Evolutionary conservation across 176 grass and related monocot species (phyloP), one percentile per base, ranked within the genome.

Genomic region (Oryza longistaminata): DNA sequence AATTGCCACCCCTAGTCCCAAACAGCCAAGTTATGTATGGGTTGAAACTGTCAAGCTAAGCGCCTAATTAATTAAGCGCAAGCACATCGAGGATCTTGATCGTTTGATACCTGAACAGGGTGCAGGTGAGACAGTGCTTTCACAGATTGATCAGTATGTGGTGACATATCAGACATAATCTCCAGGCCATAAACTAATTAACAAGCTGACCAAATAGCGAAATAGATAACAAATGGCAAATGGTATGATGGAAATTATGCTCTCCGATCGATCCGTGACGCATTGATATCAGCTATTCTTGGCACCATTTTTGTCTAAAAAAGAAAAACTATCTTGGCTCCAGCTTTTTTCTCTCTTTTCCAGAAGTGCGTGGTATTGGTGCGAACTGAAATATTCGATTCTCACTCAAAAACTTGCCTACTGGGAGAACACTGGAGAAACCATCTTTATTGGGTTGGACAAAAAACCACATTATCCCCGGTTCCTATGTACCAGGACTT

Each of bases 111-210:
- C 15, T 7, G 52, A 55, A 55, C 17, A 21, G 2, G 9, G 21
- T 81, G 22, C 13, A 14, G 49, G 22, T 71, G 55, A 29, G 68
- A 71, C 11, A 11, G 61, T 46, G 39, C 76, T 79, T 79, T 79
- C 76, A 46, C 40, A 7, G 27, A 40, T 33, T 58, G 49, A 58
- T 27, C 49, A 71, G 50, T 53, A 1, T 53, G 5, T 53, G 50
- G 16, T 53, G 50, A 53, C 50, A 17, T 53, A 53, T 53, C 50
- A 40, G 39, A 40, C 39, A 40, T 53, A 53, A 17, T 55, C 52
- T 55, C 52, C 16, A 55, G 17, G 52, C 16, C 52, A 55, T 55
- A 55, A 55, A 55, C 52, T 55, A 55, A 55, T 55, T 55, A 55
- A 52, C 17, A 21, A 55, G 19, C 52, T 55, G 16, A 21, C 21